These are phyloP conservation scores for Thecaphora thlaspeos DNA, from an alignment of 1,284 basidiomycete species.

Conservation along the genomic window DNA sequence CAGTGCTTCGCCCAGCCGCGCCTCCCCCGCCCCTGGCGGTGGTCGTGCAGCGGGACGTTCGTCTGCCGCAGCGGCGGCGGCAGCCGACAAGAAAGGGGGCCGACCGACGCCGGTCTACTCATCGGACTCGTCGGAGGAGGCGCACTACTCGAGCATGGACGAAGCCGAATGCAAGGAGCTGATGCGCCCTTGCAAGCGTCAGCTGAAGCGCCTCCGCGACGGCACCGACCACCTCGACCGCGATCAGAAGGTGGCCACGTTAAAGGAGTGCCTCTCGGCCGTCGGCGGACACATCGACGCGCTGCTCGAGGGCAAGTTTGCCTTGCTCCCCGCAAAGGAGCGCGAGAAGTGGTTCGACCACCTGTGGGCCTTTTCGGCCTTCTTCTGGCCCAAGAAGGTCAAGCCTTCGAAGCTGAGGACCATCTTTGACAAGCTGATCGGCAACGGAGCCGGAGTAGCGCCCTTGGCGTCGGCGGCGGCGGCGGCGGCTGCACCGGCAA, in stretches of 20 bases:
- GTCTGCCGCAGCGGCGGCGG: slow-evolving; percentile 17
- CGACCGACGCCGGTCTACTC: slow-evolving; percentile 35
- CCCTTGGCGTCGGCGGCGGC: slow-evolving; percentile 9
- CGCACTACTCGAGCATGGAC: slow-evolving; percentile 74
- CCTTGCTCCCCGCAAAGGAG: slow-evolving; percentile 71
- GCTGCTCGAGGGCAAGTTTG: slow-evolving; percentile 71
- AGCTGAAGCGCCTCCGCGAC: slow-evolving; percentile 87
- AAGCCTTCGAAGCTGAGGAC: slow-evolving; percentile 46
- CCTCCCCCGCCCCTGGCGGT: slow-evolving; percentile 27
- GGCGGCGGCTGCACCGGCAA: slow-evolving; percentile 1
- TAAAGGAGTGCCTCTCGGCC: slow-evolving; percentile 91
- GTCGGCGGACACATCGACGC: slow-evolving; percentile 89
- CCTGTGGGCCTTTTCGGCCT: slow-evolving; percentile 79
- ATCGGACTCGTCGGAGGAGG: slow-evolving; percentile 43
- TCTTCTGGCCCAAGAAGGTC: slow-evolving; percentile 92
- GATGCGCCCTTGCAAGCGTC: slow-evolving; percentile 92
- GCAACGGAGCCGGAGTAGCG: slow-evolving; percentile 10
- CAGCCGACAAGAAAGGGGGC: slow-evolving; percentile 10
- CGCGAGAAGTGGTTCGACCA: slow-evolving; percentile 84
- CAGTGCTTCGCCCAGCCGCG: slow-evolving; percentile 21
- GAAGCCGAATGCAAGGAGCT: slow-evolving; percentile 92
- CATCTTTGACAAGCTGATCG: slow-evolving; percentile 48
- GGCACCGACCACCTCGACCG: slow-evolving; percentile 87
- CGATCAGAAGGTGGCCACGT: slow-evolving; percentile 89
- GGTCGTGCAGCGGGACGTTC: slow-evolving; percentile 20